Base-by-base conservation (phyloP, 352 stramenopile genomes). In the Aphanomyces invadans region DNA sequence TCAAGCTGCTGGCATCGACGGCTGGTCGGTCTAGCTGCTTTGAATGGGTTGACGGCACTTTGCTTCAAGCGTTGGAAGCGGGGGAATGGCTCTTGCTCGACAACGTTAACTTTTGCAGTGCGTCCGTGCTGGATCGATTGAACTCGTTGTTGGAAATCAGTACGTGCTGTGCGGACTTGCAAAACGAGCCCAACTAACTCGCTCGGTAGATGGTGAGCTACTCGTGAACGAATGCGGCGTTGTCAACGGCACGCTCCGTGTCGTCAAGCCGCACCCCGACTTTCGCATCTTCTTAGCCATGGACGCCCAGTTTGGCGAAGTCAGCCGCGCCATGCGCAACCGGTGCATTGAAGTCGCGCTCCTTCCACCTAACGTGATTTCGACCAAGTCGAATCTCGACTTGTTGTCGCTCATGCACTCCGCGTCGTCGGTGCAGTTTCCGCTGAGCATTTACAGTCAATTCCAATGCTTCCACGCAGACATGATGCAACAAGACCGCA, bases 261-360 rank as follows among this genome's bases (percentile, higher is more conserved):
- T 99, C 9, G 92, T 99, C 57, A 92, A 92, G 53, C 96, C 97
- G 23, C 97, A 99, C 71, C 83, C 85, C 28, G 96, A 99, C 75
- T 99, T 99, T 74, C 83, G 97, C 61, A 80, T 99, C 11, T 99
- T 99, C 74, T 76, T 99, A 33, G 94, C 95, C 10, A 99, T 99
- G 88, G 96, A 99, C 75, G 72, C 96, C 11, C 82, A 92, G 48
- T 96, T 87, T 56, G 89, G 90, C 28, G 97, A 99, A 83, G 89
- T 99, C 12, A 99, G 95, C 21, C 92, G 97, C 55, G 97, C 98
- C 11, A 99, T 99, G 97, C 82, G 98, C 62, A 99, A 99, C 76
- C 91, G 98, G 31, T 99, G 98, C 77, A 88, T 99, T 25, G 97
- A 99, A 77, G 89, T 99, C 42, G 93, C 80, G 0, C 69, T 95